Evolutionary conservation across 2,329 filamentous ascomycete species (phyloP).

Genomic region (Penicillium nordicum): DNA sequence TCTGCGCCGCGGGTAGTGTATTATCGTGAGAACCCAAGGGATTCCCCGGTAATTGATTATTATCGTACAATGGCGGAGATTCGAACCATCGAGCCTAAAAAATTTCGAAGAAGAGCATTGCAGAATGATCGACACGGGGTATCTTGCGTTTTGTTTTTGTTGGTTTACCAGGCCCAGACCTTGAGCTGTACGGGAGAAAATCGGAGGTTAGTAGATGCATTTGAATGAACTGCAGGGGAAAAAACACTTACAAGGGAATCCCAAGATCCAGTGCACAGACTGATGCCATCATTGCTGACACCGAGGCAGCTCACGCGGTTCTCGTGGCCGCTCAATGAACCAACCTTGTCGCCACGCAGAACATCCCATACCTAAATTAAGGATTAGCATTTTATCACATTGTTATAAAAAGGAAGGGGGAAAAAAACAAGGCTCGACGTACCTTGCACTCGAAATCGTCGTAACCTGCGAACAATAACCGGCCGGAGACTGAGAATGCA

Average conservation of each 20-base stretch:
- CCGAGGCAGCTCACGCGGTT: conserved; percentile 98
- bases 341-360: conserved; percentile 92
- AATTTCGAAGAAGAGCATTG: conserved; percentile 37
- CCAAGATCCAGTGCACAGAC: conserved; percentile 98
- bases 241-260: conserved; percentile 80
- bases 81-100: conserved; percentile 33
- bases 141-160: conserved; percentile 31
- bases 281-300: conserved; percentile 98
- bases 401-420: neutral
- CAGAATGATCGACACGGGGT: conserved; percentile 36
- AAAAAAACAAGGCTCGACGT: conserved; percentile 32
- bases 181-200: conserved; percentile 60
- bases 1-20: conserved; percentile 26
- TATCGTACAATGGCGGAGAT: conserved; percentile 45
- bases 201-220: conserved; percentile 5
- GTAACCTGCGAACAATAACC: conserved; percentile 93
- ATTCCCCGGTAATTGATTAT: conserved; percentile 38
- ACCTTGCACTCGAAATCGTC: conserved; percentile 99
- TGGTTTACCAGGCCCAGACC: conserved; percentile 74
- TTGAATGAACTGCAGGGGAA: neutral
- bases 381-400: conserved; percentile 18
- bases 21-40: conserved; percentile 29
- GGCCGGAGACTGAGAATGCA: conserved; percentile 92
- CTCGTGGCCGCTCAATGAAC: conserved; percentile 93
- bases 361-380: conserved; percentile 85